Conservation (phyloP, 225 moss, liverwort and hornwort species). For the Sphagnum contortum region DNA sequence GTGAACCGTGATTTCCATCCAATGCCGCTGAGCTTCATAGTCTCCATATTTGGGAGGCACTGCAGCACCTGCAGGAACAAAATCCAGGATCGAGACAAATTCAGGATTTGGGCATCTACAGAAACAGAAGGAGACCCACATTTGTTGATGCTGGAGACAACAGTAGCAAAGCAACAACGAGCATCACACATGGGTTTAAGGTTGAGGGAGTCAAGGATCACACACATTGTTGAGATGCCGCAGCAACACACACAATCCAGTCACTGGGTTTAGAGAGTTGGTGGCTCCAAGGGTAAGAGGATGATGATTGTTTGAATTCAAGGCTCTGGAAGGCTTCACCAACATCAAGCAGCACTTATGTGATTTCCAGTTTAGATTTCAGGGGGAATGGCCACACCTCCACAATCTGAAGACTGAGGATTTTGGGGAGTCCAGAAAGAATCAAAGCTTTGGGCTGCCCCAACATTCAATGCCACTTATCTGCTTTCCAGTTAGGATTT, state of each 20-base stretch:
- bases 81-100: background rate
- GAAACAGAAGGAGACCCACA: background rate
- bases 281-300: too few species aligned
- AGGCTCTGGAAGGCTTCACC: too few species aligned
- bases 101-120: background rate
- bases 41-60: slow-evolving; percentile 78
- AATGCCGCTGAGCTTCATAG: slow-evolving; percentile 97
- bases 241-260: background rate
- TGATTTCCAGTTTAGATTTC: too few species aligned
- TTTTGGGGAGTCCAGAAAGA: too few species aligned
- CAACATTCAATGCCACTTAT: too few species aligned
- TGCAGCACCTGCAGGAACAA: slow-evolving; percentile 40
- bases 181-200: background rate
- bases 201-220: background rate
- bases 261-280: background rate
- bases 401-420: too few species aligned
- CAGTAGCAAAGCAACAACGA: too few species aligned
- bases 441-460: too few species aligned
- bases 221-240: background rate
- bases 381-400: too few species aligned
- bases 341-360: too few species aligned
- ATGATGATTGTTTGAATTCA: too few species aligned
- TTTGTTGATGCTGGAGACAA: background rate
- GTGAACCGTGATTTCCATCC: slow-evolving; percentile 98
- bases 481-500: too few species aligned